phyloP scores from a whole-genome alignment of 805 yeast genomes.

The Candida piceae region DNA sequence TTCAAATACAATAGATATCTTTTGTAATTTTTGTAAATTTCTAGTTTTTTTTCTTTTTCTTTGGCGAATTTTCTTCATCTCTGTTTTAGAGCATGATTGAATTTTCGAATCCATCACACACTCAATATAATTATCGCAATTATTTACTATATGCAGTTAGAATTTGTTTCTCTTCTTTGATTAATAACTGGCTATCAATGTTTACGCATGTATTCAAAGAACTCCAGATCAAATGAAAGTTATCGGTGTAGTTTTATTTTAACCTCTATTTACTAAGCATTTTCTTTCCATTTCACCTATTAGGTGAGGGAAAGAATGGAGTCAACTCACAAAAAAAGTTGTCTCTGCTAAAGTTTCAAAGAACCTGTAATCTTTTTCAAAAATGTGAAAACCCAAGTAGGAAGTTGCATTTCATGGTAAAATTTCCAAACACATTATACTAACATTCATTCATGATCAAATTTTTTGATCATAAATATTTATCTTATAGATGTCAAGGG shows the following conservation, averaged over 20 bases:
- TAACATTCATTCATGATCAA: slow-evolving; percentile 5
- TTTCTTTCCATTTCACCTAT: no score
- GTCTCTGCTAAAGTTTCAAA: no score
- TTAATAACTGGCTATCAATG: no score
- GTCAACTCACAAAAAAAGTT: neutral
- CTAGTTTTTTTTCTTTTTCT: neutral
- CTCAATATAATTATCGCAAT: neutral
- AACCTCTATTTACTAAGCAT: no score
- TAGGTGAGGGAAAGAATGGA: no score
- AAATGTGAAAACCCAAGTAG: no score
- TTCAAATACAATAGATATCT: slow-evolving; percentile 1
- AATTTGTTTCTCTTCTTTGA: neutral
- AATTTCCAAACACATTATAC: no score
- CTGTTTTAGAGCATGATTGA: neutral
- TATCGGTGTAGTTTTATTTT: slow-evolving; percentile 4
- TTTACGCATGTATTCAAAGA: no score
- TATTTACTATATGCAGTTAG: neutral
- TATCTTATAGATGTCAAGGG: slow-evolving; percentile 85
- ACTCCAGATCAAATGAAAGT: no score
- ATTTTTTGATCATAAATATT: slow-evolving; percentile 3
- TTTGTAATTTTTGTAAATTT: slow-evolving; percentile 1
- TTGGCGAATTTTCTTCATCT: no score
- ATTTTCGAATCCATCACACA: neutral
- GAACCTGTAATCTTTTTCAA: no score
- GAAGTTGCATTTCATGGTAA: no score